Percentiles rank a stretch among this genome's conserved stretches.
Evolutionary conservation across 2,329 filamentous ascomycete genomes (phyloP).

Genomic region (Colletotrichum tropicicola): DNA sequence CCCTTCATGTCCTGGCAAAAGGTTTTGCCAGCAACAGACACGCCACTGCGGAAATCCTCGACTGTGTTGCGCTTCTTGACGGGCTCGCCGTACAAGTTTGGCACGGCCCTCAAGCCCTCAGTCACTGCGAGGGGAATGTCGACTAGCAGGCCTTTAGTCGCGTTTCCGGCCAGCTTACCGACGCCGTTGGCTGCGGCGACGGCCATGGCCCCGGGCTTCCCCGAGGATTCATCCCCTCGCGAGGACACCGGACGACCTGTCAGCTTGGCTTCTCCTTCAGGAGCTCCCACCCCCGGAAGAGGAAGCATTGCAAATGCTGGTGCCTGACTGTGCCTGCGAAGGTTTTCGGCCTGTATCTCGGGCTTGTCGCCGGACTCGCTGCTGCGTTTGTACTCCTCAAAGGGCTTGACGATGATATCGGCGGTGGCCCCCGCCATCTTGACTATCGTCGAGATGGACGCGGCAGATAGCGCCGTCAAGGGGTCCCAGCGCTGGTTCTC

Average conservation of each 20-base stretch:
- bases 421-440: slow-evolving; percentile 23
- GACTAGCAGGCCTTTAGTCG: slow-evolving; percentile 67
- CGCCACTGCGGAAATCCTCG: slow-evolving; percentile 28
- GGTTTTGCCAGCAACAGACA: slow-evolving; percentile 26
- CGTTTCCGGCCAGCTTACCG: slow-evolving; percentile 64
- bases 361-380: neutral
- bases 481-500: slow-evolving; percentile 31
- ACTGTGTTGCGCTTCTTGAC: slow-evolving; percentile 26
- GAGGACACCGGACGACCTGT: neutral
- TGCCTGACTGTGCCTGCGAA: slow-evolving; percentile 8
- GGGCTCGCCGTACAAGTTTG: slow-evolving; percentile 29
- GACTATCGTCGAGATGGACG: slow-evolving; percentile 25
- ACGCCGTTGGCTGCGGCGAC: slow-evolving; percentile 52
- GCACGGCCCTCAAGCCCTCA: slow-evolving; percentile 31
- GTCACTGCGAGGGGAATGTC: slow-evolving; percentile 31
- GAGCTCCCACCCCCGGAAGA: slow-evolving; percentile 14
- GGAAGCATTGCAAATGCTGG: slow-evolving; percentile 21
- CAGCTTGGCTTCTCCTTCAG: neutral
- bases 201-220: slow-evolving; percentile 28
- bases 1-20: slow-evolving; percentile 29
- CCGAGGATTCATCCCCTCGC: neutral
- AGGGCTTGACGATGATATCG: slow-evolving; percentile 22
- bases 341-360: neutral
- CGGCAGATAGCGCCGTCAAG: slow-evolving; percentile 29
- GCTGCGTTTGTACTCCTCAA: slow-evolving; percentile 16